Evolutionary conservation across 345 rosid genomes (phyloP), one percentile per base, ranked within the genome.

Genomic region (Aurinia saxatilis): DNA sequence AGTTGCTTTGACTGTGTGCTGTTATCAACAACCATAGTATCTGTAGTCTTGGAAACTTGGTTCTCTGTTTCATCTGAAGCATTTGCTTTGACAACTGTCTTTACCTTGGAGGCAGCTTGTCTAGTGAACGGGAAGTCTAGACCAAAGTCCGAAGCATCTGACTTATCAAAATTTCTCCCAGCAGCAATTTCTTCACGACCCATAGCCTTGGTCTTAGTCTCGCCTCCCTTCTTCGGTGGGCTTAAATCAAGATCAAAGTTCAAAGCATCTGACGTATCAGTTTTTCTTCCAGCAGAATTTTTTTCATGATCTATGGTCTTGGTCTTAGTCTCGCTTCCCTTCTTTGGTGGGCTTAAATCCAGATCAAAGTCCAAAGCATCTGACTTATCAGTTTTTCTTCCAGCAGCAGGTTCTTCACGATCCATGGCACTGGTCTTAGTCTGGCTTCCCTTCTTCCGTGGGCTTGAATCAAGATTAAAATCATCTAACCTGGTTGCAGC

Each of bases 401-500:
- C 69, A 52, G 78, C 67, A 60, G 68, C 36, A 64, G 0, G 59
- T 47, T 58, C 72, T 72, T 80, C 52, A n/a, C 31, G 54, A 37
- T 68, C 78, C 31, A 18, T 44, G 51, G 48, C 60, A 62, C 73
- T 82, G 60, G 45, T 48, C 19, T 51, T 30, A 56, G 68, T 56
- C 51, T 78, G 65, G 56, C 63, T 73, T 72, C 68, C 81, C 69
- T 79, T 72, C 40, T 76, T 74, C 6, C 7, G 63, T 59, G 72
- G 40, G 63, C 70, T 54, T 68, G 91, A 60, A 71, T 58, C 77
- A 60, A 81, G 72, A 64, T 77, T 55, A 62, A 86, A 89, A 69
- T 40, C 66, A 56, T 81, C 95, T 70, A 83, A 65, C 75, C 91
- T 86, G 81, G 63, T 73, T 38, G 8, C 57, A 51, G 60, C 2